phyloP scores from a whole-genome alignment of 805 yeast genomes.

The Ogataea minuta region DNA sequence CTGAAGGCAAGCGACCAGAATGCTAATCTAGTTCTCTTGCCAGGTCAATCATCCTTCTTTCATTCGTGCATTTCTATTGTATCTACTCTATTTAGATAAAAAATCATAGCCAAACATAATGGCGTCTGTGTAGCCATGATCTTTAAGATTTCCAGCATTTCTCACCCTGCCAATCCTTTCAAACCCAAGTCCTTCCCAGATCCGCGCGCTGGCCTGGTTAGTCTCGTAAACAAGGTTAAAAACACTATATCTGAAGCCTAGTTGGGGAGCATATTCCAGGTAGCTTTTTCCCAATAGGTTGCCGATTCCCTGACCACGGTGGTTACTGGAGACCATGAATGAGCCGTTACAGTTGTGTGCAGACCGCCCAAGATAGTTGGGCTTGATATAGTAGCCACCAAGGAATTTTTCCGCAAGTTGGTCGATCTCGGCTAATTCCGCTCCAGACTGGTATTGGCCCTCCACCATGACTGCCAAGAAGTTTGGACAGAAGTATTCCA shows the following conservation, averaged over 20 bases:
- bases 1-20: too few species aligned
- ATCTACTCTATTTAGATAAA: neutral
- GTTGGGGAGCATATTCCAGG: slow-evolving; percentile 65
- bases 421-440: slow-evolving; percentile 8
- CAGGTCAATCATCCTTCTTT: too few species aligned
- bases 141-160: slow-evolving; percentile 72
- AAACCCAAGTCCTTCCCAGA: slow-evolving; percentile 85
- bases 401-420: slow-evolving; percentile 46
- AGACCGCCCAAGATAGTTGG: slow-evolving; percentile 82
- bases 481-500: slow-evolving; percentile 63
- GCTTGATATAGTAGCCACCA: slow-evolving; percentile 80
- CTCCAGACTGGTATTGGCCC: slow-evolving; percentile 34
- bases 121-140: slow-evolving; percentile 71
- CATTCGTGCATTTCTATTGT: too few species aligned
- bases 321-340: slow-evolving; percentile 59
- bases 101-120: slow-evolving; percentile 67
- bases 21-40: too few species aligned
- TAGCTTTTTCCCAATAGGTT: slow-evolving; percentile 65
- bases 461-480: slow-evolving; percentile 63
- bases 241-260: slow-evolving; percentile 81
- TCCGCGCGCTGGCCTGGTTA: slow-evolving; percentile 67
- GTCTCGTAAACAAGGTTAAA: slow-evolving; percentile 85
- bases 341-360: slow-evolving; percentile 89
- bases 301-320: slow-evolving; percentile 66
- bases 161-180: slow-evolving; percentile 73